Percentiles rank a stretch among this genome's conserved stretches.
Evolutionary conservation across 2,329 filamentous ascomycete species (phyloP).

Genomic region (Fusarium verrucosum): DNA sequence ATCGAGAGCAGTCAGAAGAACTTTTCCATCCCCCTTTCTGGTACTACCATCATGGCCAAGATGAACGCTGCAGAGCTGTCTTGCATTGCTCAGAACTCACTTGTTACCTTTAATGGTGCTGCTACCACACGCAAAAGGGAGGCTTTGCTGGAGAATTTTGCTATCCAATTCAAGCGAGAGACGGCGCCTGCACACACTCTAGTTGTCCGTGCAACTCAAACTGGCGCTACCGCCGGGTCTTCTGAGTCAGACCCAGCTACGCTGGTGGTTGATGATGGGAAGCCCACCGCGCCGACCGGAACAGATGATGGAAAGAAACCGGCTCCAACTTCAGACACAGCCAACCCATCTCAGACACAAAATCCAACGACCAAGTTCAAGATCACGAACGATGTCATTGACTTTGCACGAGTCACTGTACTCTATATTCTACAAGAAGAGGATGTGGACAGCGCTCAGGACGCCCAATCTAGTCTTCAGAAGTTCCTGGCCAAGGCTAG

Average conservation of each 20-base stretch:
- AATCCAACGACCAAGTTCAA: constrained; percentile 50
- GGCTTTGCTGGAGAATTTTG: constrained; percentile 42
- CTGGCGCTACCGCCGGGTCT: constrained; percentile 30
- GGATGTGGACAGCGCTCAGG: constrained; percentile 59
- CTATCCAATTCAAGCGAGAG: constrained; percentile 31
- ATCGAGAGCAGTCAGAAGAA: constrained; percentile 71
- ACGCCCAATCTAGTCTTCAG: constrained; percentile 64
- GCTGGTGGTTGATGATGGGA: constrained; percentile 38
- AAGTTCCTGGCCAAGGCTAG: constrained; percentile 60
- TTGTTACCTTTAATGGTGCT: constrained; percentile 81
- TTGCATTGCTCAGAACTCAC: constrained; percentile 84
- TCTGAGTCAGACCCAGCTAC: constrained; percentile 28
- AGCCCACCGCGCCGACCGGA: constrained; percentile 25
- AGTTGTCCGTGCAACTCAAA: constrained; percentile 16
- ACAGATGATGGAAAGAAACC: constrained; percentile 12
- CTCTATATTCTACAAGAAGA: constrained; percentile 69
- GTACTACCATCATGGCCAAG: constrained; percentile 74
- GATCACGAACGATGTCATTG: constrained; percentile 65
- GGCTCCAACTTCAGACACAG: constrained; percentile 19
- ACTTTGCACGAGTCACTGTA: constrained; percentile 71
- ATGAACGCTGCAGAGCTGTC: constrained; percentile 80
- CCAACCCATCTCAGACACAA: constrained; percentile 22
- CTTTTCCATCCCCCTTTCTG: constrained; percentile 80
- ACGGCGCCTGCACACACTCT: constrained; percentile 8
- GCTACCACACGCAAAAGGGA: constrained; percentile 51